phyloP scores from a whole-genome alignment of 768 basidiomycete genomes.

The Lactifluus rugatus region DNA sequence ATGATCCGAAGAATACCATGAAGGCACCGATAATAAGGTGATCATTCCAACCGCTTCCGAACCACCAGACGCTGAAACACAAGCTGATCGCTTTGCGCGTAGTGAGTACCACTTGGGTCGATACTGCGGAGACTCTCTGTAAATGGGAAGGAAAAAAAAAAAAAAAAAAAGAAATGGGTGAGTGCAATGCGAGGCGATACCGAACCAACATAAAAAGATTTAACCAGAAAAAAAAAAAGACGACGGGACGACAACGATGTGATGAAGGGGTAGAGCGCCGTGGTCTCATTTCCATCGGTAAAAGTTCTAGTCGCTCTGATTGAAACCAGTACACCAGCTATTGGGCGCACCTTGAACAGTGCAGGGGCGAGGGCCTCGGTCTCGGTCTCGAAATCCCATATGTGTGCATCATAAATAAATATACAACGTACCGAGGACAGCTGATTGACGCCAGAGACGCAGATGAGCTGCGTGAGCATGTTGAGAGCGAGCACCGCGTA shows the following conservation, averaged over 20 bases:
- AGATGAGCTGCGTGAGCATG: conserved; percentile 66
- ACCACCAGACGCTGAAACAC: conserved; percentile 79
- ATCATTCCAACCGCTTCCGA: conserved; percentile 60
- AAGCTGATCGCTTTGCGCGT: conserved; percentile 73
- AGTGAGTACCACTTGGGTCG: conserved; percentile 73
- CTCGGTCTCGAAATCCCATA: too few species aligned
- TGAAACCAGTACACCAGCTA: too few species aligned
- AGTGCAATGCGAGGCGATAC: too few species aligned
- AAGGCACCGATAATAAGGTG: conserved; percentile 55
- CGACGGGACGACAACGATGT: neutral
- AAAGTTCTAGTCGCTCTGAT: too few species aligned
- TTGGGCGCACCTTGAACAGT: too few species aligned
- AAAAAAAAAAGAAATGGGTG: neutral
- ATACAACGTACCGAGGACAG: conserved; percentile 54
- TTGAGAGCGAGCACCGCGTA: conserved; percentile 54
- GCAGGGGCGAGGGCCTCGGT: neutral
- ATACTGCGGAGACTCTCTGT: conserved; percentile 59
- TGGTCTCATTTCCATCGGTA: too few species aligned
- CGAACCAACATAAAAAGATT: too few species aligned
- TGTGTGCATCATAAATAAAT: neutral
- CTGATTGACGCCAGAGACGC: conserved; percentile 74
- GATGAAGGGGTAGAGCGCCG: too few species aligned
- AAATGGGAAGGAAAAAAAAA: conserved; percentile 26
- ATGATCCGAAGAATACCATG: conserved; percentile 65
- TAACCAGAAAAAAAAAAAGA: neutral